A percentile compares a stretch with the other conserved stretches of the same genome.
Conservation (phyloP, 345 rosid species). For the Moricandia arvensis region DNA sequence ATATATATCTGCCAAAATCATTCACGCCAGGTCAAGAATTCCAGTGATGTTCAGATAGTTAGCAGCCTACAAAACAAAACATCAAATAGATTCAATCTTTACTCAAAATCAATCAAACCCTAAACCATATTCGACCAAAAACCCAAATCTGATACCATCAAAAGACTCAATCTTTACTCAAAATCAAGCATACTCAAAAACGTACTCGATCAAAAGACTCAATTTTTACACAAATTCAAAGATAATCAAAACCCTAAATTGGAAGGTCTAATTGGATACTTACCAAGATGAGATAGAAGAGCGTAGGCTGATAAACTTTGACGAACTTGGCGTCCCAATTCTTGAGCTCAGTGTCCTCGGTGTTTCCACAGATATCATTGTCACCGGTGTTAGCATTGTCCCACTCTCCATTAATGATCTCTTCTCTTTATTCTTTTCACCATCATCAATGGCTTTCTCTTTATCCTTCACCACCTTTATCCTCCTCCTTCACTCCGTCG, state of each 20-base stretch:
- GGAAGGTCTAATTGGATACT: neutral
- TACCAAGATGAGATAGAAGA: constrained; percentile 66
- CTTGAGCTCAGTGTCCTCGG: constrained; percentile 46
- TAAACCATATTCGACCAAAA: no score
- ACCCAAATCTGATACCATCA: no score
- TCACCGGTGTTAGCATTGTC: constrained; percentile 24
- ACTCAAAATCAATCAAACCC: neutral
- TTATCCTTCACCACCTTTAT: neutral
- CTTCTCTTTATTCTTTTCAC: neutral
- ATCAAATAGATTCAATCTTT: neutral
- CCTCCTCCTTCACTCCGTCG: neutral
- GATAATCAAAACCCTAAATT: no score
- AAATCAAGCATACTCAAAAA: no score
- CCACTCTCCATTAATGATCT: neutral
- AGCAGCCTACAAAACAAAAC: constrained; percentile 49
- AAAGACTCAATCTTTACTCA: neutral
- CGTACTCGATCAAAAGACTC: neutral
- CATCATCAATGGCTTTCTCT: neutral
- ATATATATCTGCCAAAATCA: constrained; percentile 66
- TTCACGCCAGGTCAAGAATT: constrained; percentile 63
- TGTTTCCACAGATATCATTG: neutral
- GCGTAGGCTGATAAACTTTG: constrained; percentile 57
- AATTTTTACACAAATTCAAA: neutral
- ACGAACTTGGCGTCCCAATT: constrained; percentile 57
- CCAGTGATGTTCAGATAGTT: constrained; percentile 64